phyloP scores from a whole-genome alignment of 2,329 filamentous ascomycete genomes.

The Botrytis porri region DNA sequence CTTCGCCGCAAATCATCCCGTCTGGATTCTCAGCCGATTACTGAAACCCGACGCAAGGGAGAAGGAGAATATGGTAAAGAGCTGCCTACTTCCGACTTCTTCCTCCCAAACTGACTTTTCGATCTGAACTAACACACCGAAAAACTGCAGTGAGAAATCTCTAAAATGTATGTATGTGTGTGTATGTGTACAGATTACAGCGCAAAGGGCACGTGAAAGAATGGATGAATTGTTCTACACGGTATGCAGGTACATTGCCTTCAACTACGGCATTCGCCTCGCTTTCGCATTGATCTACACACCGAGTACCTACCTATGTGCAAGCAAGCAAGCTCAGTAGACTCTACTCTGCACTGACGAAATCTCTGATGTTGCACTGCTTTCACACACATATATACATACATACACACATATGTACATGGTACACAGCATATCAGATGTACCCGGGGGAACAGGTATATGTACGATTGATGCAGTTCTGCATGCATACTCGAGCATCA shows the following conservation, averaged over 20 bases:
- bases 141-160: not conserved
- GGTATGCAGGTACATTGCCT: not conserved
- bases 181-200: not conserved
- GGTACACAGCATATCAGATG: not conserved
- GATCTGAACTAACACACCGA: not conserved
- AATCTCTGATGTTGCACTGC: conserved; percentile 1
- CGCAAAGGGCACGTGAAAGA: not conserved
- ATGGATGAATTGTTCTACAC: not conserved
- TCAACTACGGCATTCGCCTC: not conserved
- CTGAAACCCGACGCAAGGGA: not conserved
- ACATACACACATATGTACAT: not conserved
- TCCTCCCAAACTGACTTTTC: not conserved
- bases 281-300: not conserved
- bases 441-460: not conserved
- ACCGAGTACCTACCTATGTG: not conserved
- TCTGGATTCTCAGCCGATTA: not conserved
- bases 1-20: not conserved
- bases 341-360: not conserved
- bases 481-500: not conserved
- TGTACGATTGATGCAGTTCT: not conserved
- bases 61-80: not conserved
- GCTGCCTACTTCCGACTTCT: not conserved
- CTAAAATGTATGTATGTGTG: not conserved
- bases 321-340: not conserved
- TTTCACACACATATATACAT: not conserved